These are phyloP conservation scores for Phaeodactylum tricornutum DNA, from an alignment of 108 stramenopile genomes.

Conservation along the genomic window DNA sequence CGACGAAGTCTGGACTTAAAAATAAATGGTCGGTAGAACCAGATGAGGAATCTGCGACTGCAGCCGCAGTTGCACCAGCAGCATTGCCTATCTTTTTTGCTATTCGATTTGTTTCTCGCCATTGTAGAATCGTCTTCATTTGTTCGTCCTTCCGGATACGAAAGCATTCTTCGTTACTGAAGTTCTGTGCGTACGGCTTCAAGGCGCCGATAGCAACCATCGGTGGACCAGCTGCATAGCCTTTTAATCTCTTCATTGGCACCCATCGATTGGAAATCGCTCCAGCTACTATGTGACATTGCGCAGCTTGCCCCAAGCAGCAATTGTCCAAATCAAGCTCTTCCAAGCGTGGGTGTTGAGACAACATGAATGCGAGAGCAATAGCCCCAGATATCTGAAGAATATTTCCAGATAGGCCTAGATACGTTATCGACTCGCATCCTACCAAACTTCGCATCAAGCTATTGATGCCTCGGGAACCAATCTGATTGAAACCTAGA, in stretches of 20 bases:
- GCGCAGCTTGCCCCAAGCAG: conserved; percentile 78
- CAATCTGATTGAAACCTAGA: conserved; percentile 80
- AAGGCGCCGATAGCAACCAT: conserved; percentile 81
- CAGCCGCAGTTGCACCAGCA: conserved; percentile 2
- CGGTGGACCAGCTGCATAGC: conserved; percentile 73
- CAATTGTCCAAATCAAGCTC: conserved; percentile 76
- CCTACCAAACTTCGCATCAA: conserved; percentile 74
- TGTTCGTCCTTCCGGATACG: conserved; percentile 71
- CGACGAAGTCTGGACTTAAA: conserved; percentile 44
- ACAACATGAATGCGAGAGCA: conserved; percentile 71
- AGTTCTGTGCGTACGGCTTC: conserved; percentile 45
- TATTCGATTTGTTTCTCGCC: conserved; percentile 69
- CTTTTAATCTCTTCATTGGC: conserved; percentile 72
- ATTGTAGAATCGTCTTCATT: conserved; percentile 76
- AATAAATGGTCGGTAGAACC: conserved; percentile 33
- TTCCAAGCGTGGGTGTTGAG: conserved; percentile 76
- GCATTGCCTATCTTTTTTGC: conserved; percentile 14
- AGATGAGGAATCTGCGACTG: conserved; percentile 9
- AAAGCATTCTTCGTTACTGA: conserved; percentile 82
- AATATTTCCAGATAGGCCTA: conserved; percentile 75
- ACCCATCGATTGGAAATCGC: conserved; percentile 86
- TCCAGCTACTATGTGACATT: conserved; percentile 82
- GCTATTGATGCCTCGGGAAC: conserved; percentile 69
- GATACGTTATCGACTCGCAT: conserved; percentile 71
- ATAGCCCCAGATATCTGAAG: conserved; percentile 79